Base-by-base conservation (phyloP, 2,329 filamentous ascomycete species). In the Macrophomina phaseolina region DNA sequence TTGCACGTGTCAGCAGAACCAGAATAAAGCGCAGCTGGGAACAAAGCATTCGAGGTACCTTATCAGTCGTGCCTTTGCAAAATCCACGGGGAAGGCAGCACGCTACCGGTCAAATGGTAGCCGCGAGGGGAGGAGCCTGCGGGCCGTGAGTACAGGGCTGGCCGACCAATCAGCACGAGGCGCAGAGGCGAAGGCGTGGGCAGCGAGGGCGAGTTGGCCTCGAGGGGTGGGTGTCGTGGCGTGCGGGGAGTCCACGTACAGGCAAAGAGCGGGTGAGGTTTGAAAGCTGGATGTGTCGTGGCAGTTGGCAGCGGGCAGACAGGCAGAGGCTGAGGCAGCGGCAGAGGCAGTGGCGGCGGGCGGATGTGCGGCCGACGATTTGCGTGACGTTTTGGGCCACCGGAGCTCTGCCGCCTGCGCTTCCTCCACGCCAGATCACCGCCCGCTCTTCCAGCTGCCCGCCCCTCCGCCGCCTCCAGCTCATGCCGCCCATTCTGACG, bases 401-500 rank as follows among this genome's bases (percentile, higher is more conserved):
- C 53, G 64, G 56, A 61, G 64, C 64, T 66, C 46, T 58, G 18
- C 64, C 64, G 64, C 64, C n/a, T 23, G 52, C 46, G 16, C 30
- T 48, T 12, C 46, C 52, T 18, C 16, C 7, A 14, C n/a, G 32
- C 45, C 58, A 49, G 32, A 40, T n/a, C 12, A 62, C 42, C 34
- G n/a, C 56, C 5, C 23, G 23, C 23, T 23, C 23, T 18, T 7
- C 53, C 60, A 6, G 7, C 45, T 18, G 28, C 8, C 30, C 23
- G 16, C 48, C 2, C 30, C 3, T 16, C 42, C 45, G 9, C 36
- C 23, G n/a, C 55, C 46, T 18, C 32, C 18, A 64, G 40, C 53
- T 34, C 56, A 67, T 67, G 65, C 53, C 74, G 61, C 69, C 70
- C 63, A 70, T 72, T 68, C 70, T 73, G 52, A 74, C 75, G 28